Percentiles rank a stretch among this genome's conserved stretches.
These are phyloP conservation scores for Solanum arcanum DNA, from an alignment of 257 asterid genomes.

Conservation along the genomic window DNA sequence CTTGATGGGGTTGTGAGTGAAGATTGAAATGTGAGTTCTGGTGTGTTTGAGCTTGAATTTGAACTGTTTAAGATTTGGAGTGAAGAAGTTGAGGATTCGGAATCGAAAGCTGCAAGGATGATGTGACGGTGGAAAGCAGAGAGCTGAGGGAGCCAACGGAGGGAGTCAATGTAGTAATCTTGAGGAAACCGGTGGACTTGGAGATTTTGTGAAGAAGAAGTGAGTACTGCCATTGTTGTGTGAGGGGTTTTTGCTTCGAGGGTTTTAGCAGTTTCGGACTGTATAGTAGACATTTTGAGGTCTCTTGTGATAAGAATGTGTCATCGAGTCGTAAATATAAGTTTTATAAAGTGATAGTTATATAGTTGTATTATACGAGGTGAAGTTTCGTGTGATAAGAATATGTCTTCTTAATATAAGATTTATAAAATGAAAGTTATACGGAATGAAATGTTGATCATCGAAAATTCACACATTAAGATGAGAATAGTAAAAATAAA, in stretches of 20 bases:
- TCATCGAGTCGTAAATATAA: too few species aligned
- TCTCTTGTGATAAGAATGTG: background rate
- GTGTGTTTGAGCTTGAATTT: background rate
- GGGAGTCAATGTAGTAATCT: constrained; percentile 51
- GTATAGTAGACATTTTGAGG: background rate
- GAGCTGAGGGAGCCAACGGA: constrained; percentile 78
- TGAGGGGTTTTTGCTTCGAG: background rate
- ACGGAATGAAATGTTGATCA: too few species aligned
- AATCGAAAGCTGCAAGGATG: constrained; percentile 51
- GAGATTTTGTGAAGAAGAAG: constrained; percentile 1
- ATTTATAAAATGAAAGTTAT: background rate
- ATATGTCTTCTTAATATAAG: too few species aligned
- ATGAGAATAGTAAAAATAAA: too few species aligned
- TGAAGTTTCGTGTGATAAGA: background rate
- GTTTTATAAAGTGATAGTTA: background rate
- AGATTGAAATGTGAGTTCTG: constrained; percentile 23
- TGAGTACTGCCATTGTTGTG: constrained; percentile 14
- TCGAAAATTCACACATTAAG: too few species aligned
- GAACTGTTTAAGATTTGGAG: constrained; percentile 29
- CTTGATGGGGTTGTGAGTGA: constrained; percentile 46
- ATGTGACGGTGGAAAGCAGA: constrained; percentile 69
- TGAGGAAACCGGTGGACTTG: constrained; percentile 56
- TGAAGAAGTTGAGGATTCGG: constrained; percentile 44
- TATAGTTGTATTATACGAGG: background rate
- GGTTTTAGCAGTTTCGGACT: background rate